Base-by-base conservation (phyloP, 768 basidiomycete genomes). In the Rhodotorula kratochvilovae region DNA sequence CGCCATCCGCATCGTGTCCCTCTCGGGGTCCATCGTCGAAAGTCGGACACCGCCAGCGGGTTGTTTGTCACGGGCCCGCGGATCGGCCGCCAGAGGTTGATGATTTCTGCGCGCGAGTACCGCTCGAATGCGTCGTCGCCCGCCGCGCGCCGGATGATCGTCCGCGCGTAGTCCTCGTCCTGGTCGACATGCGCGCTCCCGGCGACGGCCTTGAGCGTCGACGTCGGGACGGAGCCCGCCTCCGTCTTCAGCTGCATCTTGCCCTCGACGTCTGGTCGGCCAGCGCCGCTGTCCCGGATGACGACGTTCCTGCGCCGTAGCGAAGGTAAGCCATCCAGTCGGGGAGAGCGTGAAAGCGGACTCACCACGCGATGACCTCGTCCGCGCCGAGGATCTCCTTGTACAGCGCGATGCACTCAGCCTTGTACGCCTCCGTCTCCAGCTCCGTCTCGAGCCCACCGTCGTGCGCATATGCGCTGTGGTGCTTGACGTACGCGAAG, bases 31-130 rank as follows among this genome's bases (percentile, higher is more conserved):
- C 35, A 72, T 33, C 13, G 58, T 36, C 5, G n/a, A 31, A 56
- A 72, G 39, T 63, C 55, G 54, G 43, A 48, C 7, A 68, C 61
- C n/a, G 55, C 54, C 1, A 72, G 54, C n/a, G 71, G 71, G 27
- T 67, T 66, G 59, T 72, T 72, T 4, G 71, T 68, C 12, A 72
- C 71, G 15, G 56, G 64, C 54, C 57, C 74, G 59, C 54, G 43
- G 6, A 71, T 42, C 1, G 70, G 70, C 5, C 70, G 70, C 70
- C 69, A 71, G 2, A 71, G 36, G 55, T 71, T 71, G 61, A 66
- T 29, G 55, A 71, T 71, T 42, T 59, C 56, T 3, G 43, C 17
- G 25, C 70, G 64, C 8, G 55, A 50, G 56, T 71, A 71, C 6
- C n/a, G 42, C 39, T 63, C 70, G 33, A 71, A 63, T 1, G 39